Base-by-base conservation (phyloP, 2,329 filamentous ascomycete species). In the Fusarium nodosum region DNA sequence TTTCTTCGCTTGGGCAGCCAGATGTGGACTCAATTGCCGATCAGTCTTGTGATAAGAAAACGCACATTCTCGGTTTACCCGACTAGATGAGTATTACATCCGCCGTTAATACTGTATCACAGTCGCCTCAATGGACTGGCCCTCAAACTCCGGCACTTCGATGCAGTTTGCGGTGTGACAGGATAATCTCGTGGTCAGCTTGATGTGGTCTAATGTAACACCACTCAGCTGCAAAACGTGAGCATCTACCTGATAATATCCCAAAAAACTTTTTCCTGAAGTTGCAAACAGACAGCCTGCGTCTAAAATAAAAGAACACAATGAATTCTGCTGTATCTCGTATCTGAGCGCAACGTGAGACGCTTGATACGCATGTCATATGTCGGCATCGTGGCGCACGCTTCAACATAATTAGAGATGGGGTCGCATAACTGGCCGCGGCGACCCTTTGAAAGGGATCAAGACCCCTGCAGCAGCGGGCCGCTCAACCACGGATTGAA, bases 391-490 rank as follows among this genome's bases (percentile, higher is more conserved):
- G 46, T 70, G 63, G 67, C 42, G 59, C 52, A 64, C 47, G 44
- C 46, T 61, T 48, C 26, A 31, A 36, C 45, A 56, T 24, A 18
- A 26, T 41, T 9, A 67, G 38, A 72, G 42, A 72, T 56, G 54
- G 60, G 68, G 68, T 58, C 68, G 68, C 68, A 71, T 71, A 71
- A 71, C 33, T 59, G 68, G 68, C 65, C 68, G 65, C 68, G 54
- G 64, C 64, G 52, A 62, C 56, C 56, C 60, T 72, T 57, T 61
- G 48, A 60, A 34, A 64, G 54, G 56, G 51, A 58, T 34, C 44
- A 61, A 60, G 59, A 69, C 68, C 72, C 72, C 52, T 74, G 72
- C 66, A 73, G 67, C 63, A 69, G 72, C 72, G 72, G 72, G 68
- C 72, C 72, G 72, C 71, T 70, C 54, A 66, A 54, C 60, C 51